phyloP scores from a whole-genome alignment of 345 rosid genomes.

The Hypericum perforatum region DNA sequence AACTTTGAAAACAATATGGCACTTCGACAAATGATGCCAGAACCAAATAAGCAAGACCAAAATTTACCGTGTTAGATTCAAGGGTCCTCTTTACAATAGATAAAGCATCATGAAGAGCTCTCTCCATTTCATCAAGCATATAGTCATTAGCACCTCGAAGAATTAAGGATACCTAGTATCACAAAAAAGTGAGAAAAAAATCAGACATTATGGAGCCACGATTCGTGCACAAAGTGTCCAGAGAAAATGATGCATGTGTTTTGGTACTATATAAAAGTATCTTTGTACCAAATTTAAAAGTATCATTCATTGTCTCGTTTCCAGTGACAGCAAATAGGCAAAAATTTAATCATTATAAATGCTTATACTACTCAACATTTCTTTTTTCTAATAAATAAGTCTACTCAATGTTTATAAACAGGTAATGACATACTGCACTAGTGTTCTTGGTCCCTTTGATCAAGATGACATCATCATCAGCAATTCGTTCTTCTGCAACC shows the following conservation, averaged over 20 bases:
- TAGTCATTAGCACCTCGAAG: constrained; percentile 95
- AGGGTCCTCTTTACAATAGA: constrained; percentile 91
- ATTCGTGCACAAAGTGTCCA: not conserved
- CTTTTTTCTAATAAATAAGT: no score
- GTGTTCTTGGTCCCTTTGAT: constrained; percentile 84
- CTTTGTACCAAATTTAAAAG: no score
- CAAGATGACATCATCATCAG: constrained; percentile 89
- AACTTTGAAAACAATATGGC: no score
- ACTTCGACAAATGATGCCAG: not conserved
- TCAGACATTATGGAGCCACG: no score
- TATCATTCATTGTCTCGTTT: no score
- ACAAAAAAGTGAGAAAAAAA: not conserved
- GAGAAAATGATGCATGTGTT: not conserved
- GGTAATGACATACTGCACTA: constrained; percentile 51
- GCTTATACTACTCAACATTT: no score
- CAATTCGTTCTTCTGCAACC: constrained; percentile 86
- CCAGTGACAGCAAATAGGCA: no score
- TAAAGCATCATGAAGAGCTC: constrained; percentile 82
- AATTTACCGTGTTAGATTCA: constrained; percentile 74
- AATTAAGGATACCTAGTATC: constrained; percentile 70
- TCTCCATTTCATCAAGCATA: constrained; percentile 99
- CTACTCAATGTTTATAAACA: not conserved
- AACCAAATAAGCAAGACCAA: constrained; percentile 1
- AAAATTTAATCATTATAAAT: no score
- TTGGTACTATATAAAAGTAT: no score